These are phyloP conservation scores for Tuctoria greenei DNA, from an alignment of 176 grass and related monocot species.

Conservation along the genomic window DNA sequence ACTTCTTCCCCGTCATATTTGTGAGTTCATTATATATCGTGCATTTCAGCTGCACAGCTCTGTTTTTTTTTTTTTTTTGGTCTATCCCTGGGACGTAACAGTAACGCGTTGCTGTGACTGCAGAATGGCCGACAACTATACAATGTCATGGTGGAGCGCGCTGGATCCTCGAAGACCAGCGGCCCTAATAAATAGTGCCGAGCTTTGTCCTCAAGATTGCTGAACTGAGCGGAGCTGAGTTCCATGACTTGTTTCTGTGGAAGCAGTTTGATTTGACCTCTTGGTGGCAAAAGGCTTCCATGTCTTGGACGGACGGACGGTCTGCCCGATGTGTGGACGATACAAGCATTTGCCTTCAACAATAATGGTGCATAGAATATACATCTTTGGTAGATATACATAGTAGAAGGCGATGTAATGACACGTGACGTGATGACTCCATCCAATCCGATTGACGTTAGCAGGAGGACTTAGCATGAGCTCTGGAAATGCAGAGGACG, in stretches of 20 bases:
- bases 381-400: not conserved
- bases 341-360: not conserved
- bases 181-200: conserved; percentile 43
- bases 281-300: not conserved
- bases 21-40: conserved; percentile 42
- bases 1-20: conserved; percentile 98
- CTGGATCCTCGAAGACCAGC: conserved; percentile 75
- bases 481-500: too few relatives aligned
- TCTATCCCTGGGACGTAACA: not conserved
- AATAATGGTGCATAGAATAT: not conserved
- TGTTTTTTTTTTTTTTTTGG: not conserved
- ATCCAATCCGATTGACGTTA: not conserved
- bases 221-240: not conserved
- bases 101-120: not conserved
- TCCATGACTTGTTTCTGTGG: not conserved
- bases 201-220: not conserved
- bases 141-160: conserved; percentile 84
- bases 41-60: not conserved
- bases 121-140: conserved; percentile 86
- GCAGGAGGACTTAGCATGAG: too few relatives aligned
- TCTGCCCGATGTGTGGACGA: not conserved
- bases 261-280: not conserved
- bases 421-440: not conserved
- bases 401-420: not conserved
- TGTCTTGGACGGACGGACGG: not conserved